These are phyloP conservation scores for Neoarthrinium moseri DNA, from an alignment of 2,329 filamentous ascomycete species.

Conservation along the genomic window DNA sequence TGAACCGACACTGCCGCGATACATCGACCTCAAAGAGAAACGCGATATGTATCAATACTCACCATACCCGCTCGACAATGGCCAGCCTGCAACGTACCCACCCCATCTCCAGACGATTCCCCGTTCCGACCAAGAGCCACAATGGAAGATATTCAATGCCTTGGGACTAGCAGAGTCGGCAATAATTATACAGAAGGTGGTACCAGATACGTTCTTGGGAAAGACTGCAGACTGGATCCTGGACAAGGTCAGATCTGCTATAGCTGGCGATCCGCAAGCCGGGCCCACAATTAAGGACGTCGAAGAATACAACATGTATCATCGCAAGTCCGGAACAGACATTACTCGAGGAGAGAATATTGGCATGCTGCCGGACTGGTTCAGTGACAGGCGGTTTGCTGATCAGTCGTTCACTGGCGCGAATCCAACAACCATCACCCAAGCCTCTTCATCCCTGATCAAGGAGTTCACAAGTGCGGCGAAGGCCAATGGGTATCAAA, in stretches of 20 bases:
- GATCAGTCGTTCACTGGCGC: conserved; percentile 42
- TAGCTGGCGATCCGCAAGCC: conserved; percentile 25
- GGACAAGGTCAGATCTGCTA: conserved; percentile 19
- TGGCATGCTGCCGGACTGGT: conserved; percentile 33
- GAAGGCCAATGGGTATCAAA: conserved; percentile 27
- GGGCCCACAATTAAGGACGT: conserved; percentile 30
- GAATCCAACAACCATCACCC: conserved; percentile 40
- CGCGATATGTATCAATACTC: conserved; percentile 28
- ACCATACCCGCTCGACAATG: conserved; percentile 24
- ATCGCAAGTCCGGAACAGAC: conserved; percentile 10
- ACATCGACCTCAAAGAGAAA: conserved; percentile 26
- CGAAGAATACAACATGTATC: conserved; percentile 11
- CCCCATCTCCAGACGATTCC: conserved; percentile 30
- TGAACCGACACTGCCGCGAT: conserved; percentile 31
- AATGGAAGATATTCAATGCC: conserved; percentile 29
- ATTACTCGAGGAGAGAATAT: conserved; percentile 10
- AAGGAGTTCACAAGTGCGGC: conserved; percentile 34
- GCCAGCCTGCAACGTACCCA: conserved; percentile 25
- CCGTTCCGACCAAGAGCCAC: conserved; percentile 18
- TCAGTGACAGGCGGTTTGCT: conserved; percentile 40
- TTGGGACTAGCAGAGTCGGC: conserved; percentile 28
- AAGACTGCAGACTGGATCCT: conserved; percentile 29
- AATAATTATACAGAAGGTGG: conserved; percentile 29
- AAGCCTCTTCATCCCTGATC: conserved; percentile 20
- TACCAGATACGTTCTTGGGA: conserved; percentile 28